phyloP scores from a whole-genome alignment of 2,329 filamentous ascomycete species.

The Penicillium sp. region DNA sequence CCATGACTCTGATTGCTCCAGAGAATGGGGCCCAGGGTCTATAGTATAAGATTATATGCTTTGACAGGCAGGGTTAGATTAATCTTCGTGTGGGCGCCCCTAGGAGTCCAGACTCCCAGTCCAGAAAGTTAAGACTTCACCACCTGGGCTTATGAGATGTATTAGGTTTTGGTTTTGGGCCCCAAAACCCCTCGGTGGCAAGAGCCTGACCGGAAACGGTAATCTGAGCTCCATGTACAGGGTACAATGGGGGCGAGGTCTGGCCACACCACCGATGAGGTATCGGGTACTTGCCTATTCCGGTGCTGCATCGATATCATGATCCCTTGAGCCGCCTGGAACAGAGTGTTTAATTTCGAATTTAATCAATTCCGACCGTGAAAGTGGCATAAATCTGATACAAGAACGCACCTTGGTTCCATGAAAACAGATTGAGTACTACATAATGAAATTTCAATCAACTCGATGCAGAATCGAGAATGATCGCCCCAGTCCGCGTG shows the following conservation, averaged over 20 bases:
- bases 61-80: neutral
- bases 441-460: slow-evolving; percentile 13
- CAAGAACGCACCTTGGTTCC: neutral
- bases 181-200: slow-evolving; percentile 15
- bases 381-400: neutral
- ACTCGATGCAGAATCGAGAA: slow-evolving; percentile 22
- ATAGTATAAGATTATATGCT: neutral
- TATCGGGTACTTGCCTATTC: neutral
- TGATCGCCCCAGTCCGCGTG: slow-evolving; percentile 23
- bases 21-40: neutral
- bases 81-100: neutral
- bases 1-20: neutral
- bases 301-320: neutral
- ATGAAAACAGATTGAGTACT: neutral
- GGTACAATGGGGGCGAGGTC: neutral
- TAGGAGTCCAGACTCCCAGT: neutral
- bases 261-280: neutral
- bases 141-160: neutral
- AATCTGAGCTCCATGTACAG: neutral
- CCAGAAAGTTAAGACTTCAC: neutral
- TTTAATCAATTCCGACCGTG: neutral
- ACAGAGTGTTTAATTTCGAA: neutral
- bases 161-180: neutral
- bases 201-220: slow-evolving; percentile 4
- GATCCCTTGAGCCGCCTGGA: neutral